phyloP scores from a whole-genome alignment of 192 early-diverging fungal genomes.

The Podila epigama region DNA sequence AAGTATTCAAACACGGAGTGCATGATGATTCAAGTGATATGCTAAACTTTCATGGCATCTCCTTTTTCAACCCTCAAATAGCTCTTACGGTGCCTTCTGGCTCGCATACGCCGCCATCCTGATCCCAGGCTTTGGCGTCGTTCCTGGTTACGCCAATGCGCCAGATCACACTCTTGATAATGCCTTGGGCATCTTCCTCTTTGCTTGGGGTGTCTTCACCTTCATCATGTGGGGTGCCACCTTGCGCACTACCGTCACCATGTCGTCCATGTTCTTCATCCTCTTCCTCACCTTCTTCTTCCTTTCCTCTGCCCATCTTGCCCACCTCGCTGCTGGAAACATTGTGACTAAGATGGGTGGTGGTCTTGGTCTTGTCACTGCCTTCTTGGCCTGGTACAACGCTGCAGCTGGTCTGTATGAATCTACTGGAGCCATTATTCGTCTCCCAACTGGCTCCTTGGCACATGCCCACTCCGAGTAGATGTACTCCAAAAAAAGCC shows the following conservation, averaged over 20 bases:
- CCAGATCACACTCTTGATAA: slow-evolving; percentile 44
- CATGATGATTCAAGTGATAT: neutral
- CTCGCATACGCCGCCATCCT: slow-evolving; percentile 65
- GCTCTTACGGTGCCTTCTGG: slow-evolving; percentile 68
- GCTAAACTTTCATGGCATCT: slow-evolving; percentile 11
- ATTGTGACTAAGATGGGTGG: slow-evolving; percentile 67
- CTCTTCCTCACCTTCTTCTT: slow-evolving; percentile 74
- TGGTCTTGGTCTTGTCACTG: slow-evolving; percentile 75
- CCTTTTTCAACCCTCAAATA: slow-evolving; percentile 1
- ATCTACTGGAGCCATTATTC: slow-evolving; percentile 60
- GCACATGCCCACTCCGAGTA: slow-evolving; percentile 21
- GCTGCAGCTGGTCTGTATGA: slow-evolving; percentile 68
- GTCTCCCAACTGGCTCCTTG: slow-evolving; percentile 52
- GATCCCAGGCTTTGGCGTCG: slow-evolving; percentile 62
- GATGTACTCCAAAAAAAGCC: neutral
- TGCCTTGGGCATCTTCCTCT: slow-evolving; percentile 67
- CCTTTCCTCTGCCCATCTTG: slow-evolving; percentile 69
- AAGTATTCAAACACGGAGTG: neutral
- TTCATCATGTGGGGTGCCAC: slow-evolving; percentile 73
- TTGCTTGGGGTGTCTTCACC: slow-evolving; percentile 76
- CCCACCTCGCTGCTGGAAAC: slow-evolving; percentile 49
- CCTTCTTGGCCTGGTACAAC: slow-evolving; percentile 80
- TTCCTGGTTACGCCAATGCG: slow-evolving; percentile 39
- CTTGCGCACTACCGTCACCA: slow-evolving; percentile 65
- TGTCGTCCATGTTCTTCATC: slow-evolving; percentile 72